Conservation (phyloP, 208 protist species). For the Crithidia expoeki region DNA sequence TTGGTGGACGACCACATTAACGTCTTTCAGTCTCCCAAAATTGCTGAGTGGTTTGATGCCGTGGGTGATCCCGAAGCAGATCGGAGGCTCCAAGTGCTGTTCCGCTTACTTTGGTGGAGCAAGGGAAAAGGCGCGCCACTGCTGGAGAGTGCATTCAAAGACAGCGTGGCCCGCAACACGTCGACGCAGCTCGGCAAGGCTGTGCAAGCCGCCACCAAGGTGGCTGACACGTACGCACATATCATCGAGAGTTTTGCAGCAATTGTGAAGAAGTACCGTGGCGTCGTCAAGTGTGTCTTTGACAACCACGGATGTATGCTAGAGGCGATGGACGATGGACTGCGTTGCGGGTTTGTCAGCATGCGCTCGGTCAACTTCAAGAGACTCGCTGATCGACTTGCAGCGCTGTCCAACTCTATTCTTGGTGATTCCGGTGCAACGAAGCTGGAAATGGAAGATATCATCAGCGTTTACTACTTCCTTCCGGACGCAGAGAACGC, state of each 20-base stretch:
- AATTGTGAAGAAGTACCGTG: slow-evolving; percentile 27
- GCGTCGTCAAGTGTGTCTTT: slow-evolving; percentile 34
- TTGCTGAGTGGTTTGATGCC: slow-evolving; percentile 14
- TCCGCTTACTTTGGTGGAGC: slow-evolving; percentile 38
- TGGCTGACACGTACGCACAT: slow-evolving; percentile 13
- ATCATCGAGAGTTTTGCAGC: slow-evolving; percentile 27
- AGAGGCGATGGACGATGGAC: slow-evolving; percentile 48
- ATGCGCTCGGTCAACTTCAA: slow-evolving; percentile 21
- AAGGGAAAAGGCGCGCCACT: slow-evolving; percentile 26
- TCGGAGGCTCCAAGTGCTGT: slow-evolving; percentile 21
- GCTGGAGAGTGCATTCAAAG: slow-evolving; percentile 34
- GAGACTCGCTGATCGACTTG: slow-evolving; percentile 36
- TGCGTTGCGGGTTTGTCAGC: slow-evolving; percentile 34
- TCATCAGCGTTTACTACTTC: slow-evolving; percentile 56
- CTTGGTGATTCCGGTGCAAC: slow-evolving; percentile 10
- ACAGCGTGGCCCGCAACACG: slow-evolving; percentile 28
- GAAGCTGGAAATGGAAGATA: slow-evolving; percentile 45
- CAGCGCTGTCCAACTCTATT: slow-evolving; percentile 20
- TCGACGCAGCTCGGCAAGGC: slow-evolving; percentile 11
- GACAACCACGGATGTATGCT: slow-evolving; percentile 42
- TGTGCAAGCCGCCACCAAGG: slow-evolving; percentile 6
- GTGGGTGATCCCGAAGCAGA: slow-evolving; percentile 12
- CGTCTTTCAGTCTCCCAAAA: slow-evolving; percentile 9
- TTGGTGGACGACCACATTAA: slow-evolving; percentile 39
- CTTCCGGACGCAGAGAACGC: slow-evolving; percentile 39